Percentiles rank a stretch among this genome's conserved stretches.
phyloP scores from a whole-genome alignment of 768 basidiomycete genomes.

The Cyclocybe cylindracea region DNA sequence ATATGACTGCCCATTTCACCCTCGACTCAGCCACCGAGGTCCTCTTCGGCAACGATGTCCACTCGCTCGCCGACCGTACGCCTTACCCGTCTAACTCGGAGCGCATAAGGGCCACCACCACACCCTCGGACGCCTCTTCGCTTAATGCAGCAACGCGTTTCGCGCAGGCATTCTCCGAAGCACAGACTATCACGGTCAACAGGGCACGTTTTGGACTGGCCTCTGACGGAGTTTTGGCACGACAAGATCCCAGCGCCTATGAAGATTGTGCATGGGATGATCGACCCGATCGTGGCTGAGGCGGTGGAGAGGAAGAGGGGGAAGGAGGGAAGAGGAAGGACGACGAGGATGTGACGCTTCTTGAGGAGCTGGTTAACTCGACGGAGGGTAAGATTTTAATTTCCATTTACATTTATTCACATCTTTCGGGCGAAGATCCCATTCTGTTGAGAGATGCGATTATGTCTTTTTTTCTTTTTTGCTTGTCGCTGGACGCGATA shows the following conservation, averaged over 20 bases:
- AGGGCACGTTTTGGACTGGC: conserved; percentile 47
- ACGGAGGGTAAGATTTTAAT: conserved; percentile 25
- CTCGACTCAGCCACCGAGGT: conserved; percentile 64
- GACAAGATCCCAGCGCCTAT: conserved; percentile 38
- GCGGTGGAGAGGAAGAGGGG: conserved; percentile 35
- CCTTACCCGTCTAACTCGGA: conserved; percentile 11
- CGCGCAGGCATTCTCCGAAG: conserved; percentile 35
- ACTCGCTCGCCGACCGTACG: conserved; percentile 24
- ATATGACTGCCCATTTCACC: conserved; percentile 52
- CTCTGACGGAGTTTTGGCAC: conserved; percentile 42
- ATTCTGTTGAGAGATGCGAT: conserved; percentile 42
- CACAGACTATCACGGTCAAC: conserved; percentile 30
- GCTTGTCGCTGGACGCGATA: conserved; percentile 45
- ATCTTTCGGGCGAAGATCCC: conserved; percentile 9
- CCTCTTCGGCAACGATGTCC: conserved; percentile 49
- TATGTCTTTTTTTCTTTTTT: no score
- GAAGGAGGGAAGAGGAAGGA: conserved; percentile 22
- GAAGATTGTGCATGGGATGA: conserved; percentile 42
- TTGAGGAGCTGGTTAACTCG: conserved; percentile 44
- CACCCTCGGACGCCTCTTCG: background rate
- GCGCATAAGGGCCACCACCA: conserved; percentile 8
- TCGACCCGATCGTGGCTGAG: conserved; percentile 47
- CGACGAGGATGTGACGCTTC: conserved; percentile 31
- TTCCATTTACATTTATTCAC: no score
- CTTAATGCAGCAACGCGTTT: conserved; percentile 26